Percentiles rank a stretch among this genome's conserved stretches.
Conservation (phyloP, 1,284 basidiomycete species). For the Quambalaria eucalypti region DNA sequence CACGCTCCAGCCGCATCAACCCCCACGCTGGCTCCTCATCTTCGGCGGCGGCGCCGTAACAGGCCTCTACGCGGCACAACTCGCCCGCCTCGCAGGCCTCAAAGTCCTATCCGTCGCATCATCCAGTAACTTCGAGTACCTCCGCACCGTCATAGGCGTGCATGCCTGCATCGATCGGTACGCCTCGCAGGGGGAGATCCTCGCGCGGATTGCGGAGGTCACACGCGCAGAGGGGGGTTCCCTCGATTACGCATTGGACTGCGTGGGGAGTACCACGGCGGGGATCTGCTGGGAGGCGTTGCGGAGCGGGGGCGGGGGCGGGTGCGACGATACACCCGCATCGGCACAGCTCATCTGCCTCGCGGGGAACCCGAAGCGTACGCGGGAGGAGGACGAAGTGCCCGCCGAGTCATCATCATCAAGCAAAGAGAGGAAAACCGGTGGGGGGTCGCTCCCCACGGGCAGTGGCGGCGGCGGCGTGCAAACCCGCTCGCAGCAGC, state of each 20-base stretch:
- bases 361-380: slow-evolving; percentile 26
- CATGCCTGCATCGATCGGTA: slow-evolving; percentile 26
- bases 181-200: slow-evolving; percentile 5
- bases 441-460: no score
- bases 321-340: background rate
- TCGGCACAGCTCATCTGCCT: slow-evolving; percentile 23
- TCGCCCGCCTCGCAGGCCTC: slow-evolving; percentile 18
- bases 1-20: background rate
- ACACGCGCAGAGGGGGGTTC: slow-evolving; percentile 3
- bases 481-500: no score
- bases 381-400: background rate
- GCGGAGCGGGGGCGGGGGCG: background rate
- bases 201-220: slow-evolving; percentile 10
- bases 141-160: slow-evolving; percentile 13
- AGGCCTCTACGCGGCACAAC: slow-evolving; percentile 32
- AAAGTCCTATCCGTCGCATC: slow-evolving; percentile 26
- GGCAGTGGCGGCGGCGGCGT: no score
- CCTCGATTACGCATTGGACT: slow-evolving; percentile 26
- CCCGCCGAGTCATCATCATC: no score
- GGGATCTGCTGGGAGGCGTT: slow-evolving; percentile 14
- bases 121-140: slow-evolving; percentile 22
- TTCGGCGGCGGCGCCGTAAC: slow-evolving; percentile 37
- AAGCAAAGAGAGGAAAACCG: no score
- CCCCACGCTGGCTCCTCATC: slow-evolving; percentile 24
- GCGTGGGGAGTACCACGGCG: slow-evolving; percentile 27